Conservation (phyloP, 768 basidiomycete genomes). For the Cyathus striatus region DNA sequence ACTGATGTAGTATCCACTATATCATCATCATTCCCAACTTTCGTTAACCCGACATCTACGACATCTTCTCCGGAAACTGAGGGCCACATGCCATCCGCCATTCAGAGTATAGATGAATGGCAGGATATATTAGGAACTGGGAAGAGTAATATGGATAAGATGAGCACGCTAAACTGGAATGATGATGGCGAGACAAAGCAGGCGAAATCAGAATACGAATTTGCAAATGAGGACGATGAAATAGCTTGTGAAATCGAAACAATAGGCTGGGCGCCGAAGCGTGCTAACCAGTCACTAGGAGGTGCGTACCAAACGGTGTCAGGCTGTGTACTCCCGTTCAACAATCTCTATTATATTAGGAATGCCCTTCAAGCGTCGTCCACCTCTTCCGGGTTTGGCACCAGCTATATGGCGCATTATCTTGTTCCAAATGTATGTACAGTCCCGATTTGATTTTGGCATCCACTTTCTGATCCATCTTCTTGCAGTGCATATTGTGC, state of each 20-base stretch:
- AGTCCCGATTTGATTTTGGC: background rate
- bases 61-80: background rate
- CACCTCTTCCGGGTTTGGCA: conserved; percentile 14
- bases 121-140: background rate
- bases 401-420: conserved; percentile 48
- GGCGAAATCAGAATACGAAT: background rate
- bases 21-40: conserved; percentile 29
- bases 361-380: background rate
- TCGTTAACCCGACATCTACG: conserved; percentile 13
- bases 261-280: no score
- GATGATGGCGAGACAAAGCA: background rate
- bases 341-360: background rate
- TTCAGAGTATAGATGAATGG: background rate
- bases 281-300: no score
- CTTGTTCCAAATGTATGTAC: conserved; percentile 48
- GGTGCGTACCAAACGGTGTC: background rate
- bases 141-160: background rate
- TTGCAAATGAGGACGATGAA: background rate
- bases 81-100: background rate
- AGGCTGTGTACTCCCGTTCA: background rate
- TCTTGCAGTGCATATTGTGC: conserved; percentile 34
- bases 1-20: conserved; percentile 13
- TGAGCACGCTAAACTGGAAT: background rate
- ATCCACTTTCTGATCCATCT: conserved; percentile 5
- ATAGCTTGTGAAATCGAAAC: no score